Evolutionary conservation across 225 moss, liverwort and hornwort species (phyloP).

Genomic region (Polytrichum formosum): DNA sequence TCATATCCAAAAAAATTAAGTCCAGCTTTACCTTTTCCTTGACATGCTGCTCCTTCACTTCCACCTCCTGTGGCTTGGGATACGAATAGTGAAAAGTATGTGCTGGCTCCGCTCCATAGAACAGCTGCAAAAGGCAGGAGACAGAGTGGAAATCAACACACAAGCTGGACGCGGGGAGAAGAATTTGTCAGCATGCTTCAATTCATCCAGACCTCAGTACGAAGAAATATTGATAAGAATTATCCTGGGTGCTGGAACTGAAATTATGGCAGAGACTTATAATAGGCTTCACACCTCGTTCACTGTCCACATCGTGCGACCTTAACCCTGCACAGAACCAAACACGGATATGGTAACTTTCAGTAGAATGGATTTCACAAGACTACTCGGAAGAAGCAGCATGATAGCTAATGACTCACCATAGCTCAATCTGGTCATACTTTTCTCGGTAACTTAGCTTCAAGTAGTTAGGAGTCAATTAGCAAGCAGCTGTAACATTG

Average conservation of each 20-base stretch:
- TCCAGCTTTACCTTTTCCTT: constrained; percentile 20
- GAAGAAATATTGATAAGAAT: not conserved
- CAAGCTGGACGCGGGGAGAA: not conserved
- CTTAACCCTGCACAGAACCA: no score
- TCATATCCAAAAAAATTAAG: no score
- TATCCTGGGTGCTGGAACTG: no score
- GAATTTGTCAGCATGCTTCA: not conserved
- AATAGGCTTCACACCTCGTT: constrained; percentile 21
- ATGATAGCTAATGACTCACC: no score
- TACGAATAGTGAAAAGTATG: constrained; percentile 19
- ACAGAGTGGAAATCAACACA: not conserved
- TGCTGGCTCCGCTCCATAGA: constrained; percentile 34
- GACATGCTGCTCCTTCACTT: constrained; percentile 23
- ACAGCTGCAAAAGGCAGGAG: constrained; percentile 11
- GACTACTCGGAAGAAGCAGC: no score
- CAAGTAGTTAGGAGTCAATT: no score
- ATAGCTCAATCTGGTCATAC: no score
- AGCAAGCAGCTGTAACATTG: no score
- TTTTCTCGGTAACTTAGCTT: no score
- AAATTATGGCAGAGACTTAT: no score
- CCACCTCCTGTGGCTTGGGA: constrained; percentile 27
- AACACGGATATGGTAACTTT: no score
- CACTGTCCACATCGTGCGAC: constrained; percentile 26
- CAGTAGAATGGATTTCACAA: no score
- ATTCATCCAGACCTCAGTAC: not conserved